Evolutionary conservation across 164 flowering plant species (phyloP).

Genomic region (Sextonia rubra): DNA sequence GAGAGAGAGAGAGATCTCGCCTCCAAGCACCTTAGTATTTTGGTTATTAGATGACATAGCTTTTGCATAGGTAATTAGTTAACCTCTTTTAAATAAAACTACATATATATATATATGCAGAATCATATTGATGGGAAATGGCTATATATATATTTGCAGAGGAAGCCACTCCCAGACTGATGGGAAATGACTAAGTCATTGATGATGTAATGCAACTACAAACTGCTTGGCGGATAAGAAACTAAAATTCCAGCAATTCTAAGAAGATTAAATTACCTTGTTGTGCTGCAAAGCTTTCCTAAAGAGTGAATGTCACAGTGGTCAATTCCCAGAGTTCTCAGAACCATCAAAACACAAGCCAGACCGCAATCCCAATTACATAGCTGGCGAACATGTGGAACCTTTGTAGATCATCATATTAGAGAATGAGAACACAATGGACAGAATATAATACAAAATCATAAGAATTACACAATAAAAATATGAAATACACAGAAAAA

Average conservation of each 20-base stretch:
- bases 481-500: not conserved
- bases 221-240: not conserved
- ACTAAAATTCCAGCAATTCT: not conserved
- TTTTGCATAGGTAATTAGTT: too few species aligned
- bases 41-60: too few species aligned
- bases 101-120: too few species aligned
- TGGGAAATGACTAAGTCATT: too few species aligned
- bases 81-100: too few species aligned
- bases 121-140: too few species aligned
- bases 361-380: conserved; percentile 95
- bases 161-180: too few species aligned
- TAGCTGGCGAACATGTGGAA: conserved; percentile 78
- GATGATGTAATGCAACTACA: not conserved
- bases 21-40: too few species aligned
- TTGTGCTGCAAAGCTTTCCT: conserved; percentile 65
- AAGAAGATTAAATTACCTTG: conserved; percentile 42
- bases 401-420: conserved; percentile 37
- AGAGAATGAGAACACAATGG: not conserved
- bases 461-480: not conserved
- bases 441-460: not conserved
- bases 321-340: conserved; percentile 61
- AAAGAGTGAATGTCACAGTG: conserved; percentile 42
- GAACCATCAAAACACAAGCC: conserved; percentile 89
- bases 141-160: too few species aligned
- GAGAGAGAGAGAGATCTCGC: too few species aligned